A percentile compares a stretch with the other conserved stretches of the same genome.
Conservation (phyloP, 148 eudicot genomes). For the Mesembryanthemum crystallinum region DNA sequence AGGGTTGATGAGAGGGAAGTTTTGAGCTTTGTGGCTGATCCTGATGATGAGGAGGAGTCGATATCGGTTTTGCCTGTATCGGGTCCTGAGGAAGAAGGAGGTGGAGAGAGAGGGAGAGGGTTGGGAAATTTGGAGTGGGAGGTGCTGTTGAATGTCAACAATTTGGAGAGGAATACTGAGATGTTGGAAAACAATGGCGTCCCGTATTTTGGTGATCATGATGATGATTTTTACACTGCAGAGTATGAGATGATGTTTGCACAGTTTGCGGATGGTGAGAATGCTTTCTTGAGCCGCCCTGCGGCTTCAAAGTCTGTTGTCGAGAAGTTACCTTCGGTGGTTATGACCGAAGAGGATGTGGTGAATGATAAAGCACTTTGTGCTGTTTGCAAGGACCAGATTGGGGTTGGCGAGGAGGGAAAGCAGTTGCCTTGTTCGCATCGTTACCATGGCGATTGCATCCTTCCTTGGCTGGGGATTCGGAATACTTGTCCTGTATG, state of each 20-base stretch:
- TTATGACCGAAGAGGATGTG: conserved; percentile 41
- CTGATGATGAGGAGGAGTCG: conserved; percentile 38
- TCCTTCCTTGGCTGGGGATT: conserved; percentile 67
- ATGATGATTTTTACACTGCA: conserved; percentile 30
- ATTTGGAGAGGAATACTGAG: conserved; percentile 27
- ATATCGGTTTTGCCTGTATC: conserved; percentile 28
- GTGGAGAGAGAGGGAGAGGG: conserved; percentile 26
- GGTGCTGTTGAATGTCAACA: conserved; percentile 33
- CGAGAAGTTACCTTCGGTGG: conserved; percentile 37
- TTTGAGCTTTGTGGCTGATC: conserved; percentile 37
- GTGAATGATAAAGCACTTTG: conserved; percentile 38
- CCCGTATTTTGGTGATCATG: conserved; percentile 31
- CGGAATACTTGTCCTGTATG: conserved; percentile 79
- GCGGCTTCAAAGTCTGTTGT: conserved; percentile 52
- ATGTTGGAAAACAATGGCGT: conserved; percentile 26
- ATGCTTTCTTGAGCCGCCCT: conserved; percentile 35
- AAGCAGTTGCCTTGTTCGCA: conserved; percentile 67
- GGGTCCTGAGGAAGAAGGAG: conserved; percentile 30
- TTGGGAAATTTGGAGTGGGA: conserved; percentile 44
- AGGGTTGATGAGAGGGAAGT: conserved; percentile 46
- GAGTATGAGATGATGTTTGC: conserved; percentile 63
- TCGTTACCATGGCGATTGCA: conserved; percentile 65
- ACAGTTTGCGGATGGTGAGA: conserved; percentile 49
- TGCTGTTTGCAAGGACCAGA: conserved; percentile 70
- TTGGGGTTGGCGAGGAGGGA: conserved; percentile 45